Percentiles rank a stretch among this genome's conserved stretches.
Conservation (phyloP, 768 basidiomycete genomes). For the Trametopsis cervina region DNA sequence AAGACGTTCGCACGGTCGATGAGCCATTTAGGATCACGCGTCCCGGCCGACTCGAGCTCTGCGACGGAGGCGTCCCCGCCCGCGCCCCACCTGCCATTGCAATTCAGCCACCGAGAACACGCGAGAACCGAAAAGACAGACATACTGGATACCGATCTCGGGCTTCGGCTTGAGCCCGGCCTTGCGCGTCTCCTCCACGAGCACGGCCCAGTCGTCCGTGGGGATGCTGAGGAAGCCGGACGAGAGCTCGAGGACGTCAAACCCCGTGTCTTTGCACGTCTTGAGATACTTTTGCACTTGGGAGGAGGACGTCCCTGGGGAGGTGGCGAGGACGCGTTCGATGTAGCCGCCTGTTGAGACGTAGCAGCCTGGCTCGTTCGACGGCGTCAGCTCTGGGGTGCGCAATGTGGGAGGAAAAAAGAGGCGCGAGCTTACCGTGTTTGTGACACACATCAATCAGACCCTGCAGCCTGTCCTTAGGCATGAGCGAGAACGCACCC, state of each 20-base stretch:
- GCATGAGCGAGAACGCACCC: conserved; percentile 37
- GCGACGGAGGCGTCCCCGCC: conserved; percentile 34
- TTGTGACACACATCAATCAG: conserved; percentile 36
- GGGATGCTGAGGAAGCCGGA: conserved; percentile 41
- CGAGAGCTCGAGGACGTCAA: conserved; percentile 39
- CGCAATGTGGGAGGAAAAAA: background rate
- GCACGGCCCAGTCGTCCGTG: conserved; percentile 33
- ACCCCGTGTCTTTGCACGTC: conserved; percentile 33
- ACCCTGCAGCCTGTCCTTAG: conserved; percentile 28
- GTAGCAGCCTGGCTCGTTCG: conserved; percentile 20
- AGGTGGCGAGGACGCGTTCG: conserved; percentile 30
- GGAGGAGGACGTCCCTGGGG: conserved; percentile 26
- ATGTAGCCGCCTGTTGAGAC: conserved; percentile 39
- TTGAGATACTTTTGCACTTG: conserved; percentile 30
- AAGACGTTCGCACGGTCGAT: conserved; percentile 34
- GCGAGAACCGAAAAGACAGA: background rate
- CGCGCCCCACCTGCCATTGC: conserved; percentile 29
- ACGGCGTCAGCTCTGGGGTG: background rate
- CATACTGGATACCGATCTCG: conserved; percentile 34
- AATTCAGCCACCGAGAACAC: background rate
- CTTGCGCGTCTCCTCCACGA: conserved; percentile 32
- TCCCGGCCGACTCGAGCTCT: conserved; percentile 34
- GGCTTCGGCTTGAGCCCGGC: conserved; percentile 38
- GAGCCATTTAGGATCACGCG: conserved; percentile 33
- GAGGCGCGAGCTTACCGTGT: conserved; percentile 18